Base-by-base conservation (phyloP, 352 stramenopile species). In the Phytophthora citrophthora region DNA sequence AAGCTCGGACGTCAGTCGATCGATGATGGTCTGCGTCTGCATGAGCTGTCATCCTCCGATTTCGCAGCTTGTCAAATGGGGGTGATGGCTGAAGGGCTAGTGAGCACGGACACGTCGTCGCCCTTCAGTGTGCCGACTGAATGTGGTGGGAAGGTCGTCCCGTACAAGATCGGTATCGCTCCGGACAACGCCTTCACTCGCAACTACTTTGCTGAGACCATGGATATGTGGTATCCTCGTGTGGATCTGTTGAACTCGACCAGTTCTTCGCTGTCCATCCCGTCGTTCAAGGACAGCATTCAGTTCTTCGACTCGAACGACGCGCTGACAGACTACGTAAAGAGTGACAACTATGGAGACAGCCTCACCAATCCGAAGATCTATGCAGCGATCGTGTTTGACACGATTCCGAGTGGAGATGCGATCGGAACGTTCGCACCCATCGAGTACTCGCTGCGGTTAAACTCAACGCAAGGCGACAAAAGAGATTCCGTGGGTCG, bases 381-480 rank as follows among this genome's bases (percentile, higher is more conserved):
- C 54, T 85, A 73, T 51, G 76, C 59, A 4, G 77, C 54, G 0
- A 86, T 90, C 16, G 77, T 86, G 41, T 90, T 90, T 31, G 73
- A 84, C 16, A 57, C 72, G 23, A 53, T 50, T 41, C 77, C 80
- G 5, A 43, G 29, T 6, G 65, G 68, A 23, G 50, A 60, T 26
- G 50, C 74, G 9, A 77, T 87, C 38, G 81, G 81, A 16, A 43
- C 36, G 24, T 77, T 78, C 46, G 55, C 50, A 12, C 73, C 69
- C 10, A 82, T 90, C 32, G 77, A 90, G 54, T 90, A 88, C 67
- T 83, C 62, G 15, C 18, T 90, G 27, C 81, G n/a, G n/a, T n/a
- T n/a, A n/a, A n/a, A n/a, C n/a, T n/a, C n/a, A n/a, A n/a, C n/a
- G n/a, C n/a, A n/a, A 15, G 55, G 45, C 8, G 44, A 64, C 0